Percentiles rank a stretch among this genome's conserved stretches.
These are phyloP conservation scores for Ramaria sp. DNA, from an alignment of 768 basidiomycete species.

Conservation along the genomic window DNA sequence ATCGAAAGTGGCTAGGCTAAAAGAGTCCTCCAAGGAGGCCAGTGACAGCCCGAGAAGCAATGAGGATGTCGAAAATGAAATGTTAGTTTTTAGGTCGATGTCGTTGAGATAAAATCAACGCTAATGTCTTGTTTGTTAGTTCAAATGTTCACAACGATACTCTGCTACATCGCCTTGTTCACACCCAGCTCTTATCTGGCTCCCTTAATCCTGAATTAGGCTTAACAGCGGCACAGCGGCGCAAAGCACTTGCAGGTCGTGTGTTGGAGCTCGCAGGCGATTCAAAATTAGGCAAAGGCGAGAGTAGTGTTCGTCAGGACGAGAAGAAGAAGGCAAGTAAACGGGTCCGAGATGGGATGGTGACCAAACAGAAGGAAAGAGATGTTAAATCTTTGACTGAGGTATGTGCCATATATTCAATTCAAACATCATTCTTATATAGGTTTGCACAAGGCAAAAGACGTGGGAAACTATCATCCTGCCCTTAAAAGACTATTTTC, in stretches of 20 bases:
- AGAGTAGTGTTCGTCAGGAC: conserved; percentile 42
- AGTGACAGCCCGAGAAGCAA: conserved; percentile 14
- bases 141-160: conserved; percentile 72
- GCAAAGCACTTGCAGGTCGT: conserved; percentile 69
- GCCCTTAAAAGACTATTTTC: conserved; percentile 60
- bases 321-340: conserved; percentile 67
- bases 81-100: not conserved
- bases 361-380: conserved; percentile 48
- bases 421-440: conserved; percentile 6
- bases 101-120: not conserved
- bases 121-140: conserved; percentile 26
- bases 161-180: conserved; percentile 65
- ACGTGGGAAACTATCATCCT: conserved; percentile 78
- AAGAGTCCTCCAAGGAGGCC: conserved; percentile 9
- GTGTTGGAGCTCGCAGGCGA: conserved; percentile 60
- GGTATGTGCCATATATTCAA: conserved; percentile 30
- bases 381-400: conserved; percentile 51
- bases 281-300: conserved; percentile 67
- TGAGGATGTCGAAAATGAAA: conserved; percentile 45
- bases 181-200: conserved; percentile 70
- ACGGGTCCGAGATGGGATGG: conserved; percentile 59
- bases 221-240: conserved; percentile 53
- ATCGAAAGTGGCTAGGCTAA: conserved; percentile 61
- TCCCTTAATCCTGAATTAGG: conserved; percentile 53
- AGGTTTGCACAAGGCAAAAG: conserved; percentile 50